phyloP scores from a whole-genome alignment of 495 filamentous ascomycete genomes.

The Xanthoparmelia taractica region DNA sequence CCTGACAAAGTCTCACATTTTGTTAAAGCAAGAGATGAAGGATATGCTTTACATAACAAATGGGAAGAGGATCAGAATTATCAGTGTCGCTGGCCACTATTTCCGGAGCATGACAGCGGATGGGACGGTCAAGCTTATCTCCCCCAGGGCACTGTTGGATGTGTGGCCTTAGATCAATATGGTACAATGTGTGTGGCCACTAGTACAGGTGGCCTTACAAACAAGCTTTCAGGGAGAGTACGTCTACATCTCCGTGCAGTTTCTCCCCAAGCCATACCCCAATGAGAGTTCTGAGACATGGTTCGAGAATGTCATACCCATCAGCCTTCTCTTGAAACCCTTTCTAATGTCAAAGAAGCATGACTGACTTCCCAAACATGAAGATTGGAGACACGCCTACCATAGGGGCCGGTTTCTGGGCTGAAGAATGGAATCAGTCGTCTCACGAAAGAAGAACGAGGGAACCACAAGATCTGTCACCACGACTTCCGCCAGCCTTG shows the following conservation, averaged over 20 bases:
- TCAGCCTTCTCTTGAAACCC: too few relatives aligned
- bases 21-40: neutral
- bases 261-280: too few relatives aligned
- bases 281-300: too few relatives aligned
- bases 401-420: constrained; percentile 83
- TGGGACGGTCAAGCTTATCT: constrained; percentile 52
- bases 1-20: neutral
- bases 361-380: constrained; percentile 27
- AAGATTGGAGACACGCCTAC: constrained; percentile 79
- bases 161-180: constrained; percentile 65
- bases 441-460: constrained; percentile 1
- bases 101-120: constrained; percentile 22
- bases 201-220: constrained; percentile 81
- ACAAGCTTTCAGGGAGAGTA: constrained; percentile 62
- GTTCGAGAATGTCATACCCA: too few relatives aligned
- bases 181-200: constrained; percentile 74
- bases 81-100: constrained; percentile 17
- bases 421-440: constrained; percentile 57
- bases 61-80: constrained; percentile 21
- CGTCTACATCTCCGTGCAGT: too few relatives aligned
- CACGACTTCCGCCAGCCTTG: neutral
- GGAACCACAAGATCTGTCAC: neutral
- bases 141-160: constrained; percentile 78
- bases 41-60: neutral
- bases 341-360: neutral